phyloP scores from a whole-genome alignment of 192 early-diverging fungal species.

The Entomortierella beljakovae region DNA sequence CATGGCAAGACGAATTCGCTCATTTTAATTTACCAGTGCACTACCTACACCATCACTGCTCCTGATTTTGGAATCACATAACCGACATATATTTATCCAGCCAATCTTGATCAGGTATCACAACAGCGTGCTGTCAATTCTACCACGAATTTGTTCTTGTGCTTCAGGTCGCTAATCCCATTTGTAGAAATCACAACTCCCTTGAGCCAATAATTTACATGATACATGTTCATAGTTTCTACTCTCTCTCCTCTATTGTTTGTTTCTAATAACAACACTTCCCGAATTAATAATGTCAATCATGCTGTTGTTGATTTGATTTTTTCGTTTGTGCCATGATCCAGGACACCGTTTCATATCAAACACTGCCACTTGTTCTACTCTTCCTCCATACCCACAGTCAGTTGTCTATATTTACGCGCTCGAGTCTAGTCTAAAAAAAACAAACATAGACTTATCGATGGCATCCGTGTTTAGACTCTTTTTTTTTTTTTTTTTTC shows the following conservation, averaged over 20 bases:
- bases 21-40: neutral
- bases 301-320: neutral
- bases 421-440: neutral
- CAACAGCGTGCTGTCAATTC: conserved; percentile 2
- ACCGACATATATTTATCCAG: neutral
- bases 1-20: neutral
- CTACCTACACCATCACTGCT: neutral
- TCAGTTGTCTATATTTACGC: neutral
- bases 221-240: neutral
- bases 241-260: neutral
- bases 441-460: neutral
- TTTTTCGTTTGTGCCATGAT: neutral
- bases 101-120: neutral
- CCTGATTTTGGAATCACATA: neutral
- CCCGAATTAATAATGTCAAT: too few relatives aligned
- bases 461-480: neutral
- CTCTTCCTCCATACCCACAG: neutral
- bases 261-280: neutral
- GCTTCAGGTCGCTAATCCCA: neutral
- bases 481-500: neutral
- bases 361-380: neutral
- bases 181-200: neutral
- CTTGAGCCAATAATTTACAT: neutral
- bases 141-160: neutral
- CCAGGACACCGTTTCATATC: neutral